Evolutionary conservation across 225 moss, liverwort and hornwort genomes (phyloP).

Genomic region (Lunularia cruciata): DNA sequence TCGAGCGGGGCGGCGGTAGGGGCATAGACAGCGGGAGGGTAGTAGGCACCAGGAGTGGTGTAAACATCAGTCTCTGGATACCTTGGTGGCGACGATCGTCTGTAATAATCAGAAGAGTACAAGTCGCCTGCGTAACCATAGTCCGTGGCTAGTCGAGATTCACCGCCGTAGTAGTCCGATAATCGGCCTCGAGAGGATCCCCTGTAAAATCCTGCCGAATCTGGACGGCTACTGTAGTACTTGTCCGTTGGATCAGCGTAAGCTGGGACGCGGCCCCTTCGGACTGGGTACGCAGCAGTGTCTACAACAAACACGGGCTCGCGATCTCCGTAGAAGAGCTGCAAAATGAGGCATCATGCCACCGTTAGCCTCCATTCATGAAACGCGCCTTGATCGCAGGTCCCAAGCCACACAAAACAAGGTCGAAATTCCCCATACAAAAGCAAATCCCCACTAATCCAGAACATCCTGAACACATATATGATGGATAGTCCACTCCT

Average conservation of each 20-base stretch:
- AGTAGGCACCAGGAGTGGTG: slow-evolving; percentile 16
- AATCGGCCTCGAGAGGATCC: slow-evolving; percentile 28
- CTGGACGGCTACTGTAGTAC: slow-evolving; percentile 29
- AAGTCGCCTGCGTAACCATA: slow-evolving; percentile 17
- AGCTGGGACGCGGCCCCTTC: slow-evolving; percentile 27
- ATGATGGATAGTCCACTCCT: too few species aligned
- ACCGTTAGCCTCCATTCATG: too few species aligned
- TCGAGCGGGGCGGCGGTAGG: slow-evolving; percentile 10
- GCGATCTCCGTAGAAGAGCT: slow-evolving; percentile 52
- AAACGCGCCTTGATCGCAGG: too few species aligned
- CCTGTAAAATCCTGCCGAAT: slow-evolving; percentile 27
- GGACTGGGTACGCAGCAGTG: slow-evolving; percentile 35
- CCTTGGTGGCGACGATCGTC: not conserved
- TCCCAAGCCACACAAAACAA: not conserved
- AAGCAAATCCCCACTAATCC: too few species aligned
- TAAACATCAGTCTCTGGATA: slow-evolving; percentile 16
- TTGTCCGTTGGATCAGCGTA: slow-evolving; percentile 32
- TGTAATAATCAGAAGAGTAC: slow-evolving; percentile 24
- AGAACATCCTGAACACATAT: too few species aligned
- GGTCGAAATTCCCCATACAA: too few species aligned
- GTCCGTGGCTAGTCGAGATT: not conserved
- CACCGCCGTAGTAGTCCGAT: slow-evolving; percentile 38
- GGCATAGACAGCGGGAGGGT: slow-evolving; percentile 9
- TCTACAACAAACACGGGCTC: slow-evolving; percentile 44
- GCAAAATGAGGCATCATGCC: too few species aligned